Conservation (phyloP, 73 alveolate species). For the Paramecium tetraurelia region DNA sequence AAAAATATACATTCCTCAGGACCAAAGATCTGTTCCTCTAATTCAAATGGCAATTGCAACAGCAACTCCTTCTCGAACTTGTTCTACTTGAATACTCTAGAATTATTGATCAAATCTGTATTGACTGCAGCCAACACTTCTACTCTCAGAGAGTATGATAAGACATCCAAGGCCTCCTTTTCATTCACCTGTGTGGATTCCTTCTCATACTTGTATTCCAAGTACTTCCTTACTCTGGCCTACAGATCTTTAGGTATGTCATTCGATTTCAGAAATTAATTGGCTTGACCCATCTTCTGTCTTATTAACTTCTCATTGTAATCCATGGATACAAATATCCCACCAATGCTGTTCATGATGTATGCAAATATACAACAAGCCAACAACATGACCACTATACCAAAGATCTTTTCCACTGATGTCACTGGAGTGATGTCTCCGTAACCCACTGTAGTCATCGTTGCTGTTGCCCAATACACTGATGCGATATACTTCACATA, state of each 20-base stretch:
- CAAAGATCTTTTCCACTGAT: conserved; percentile 70
- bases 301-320: conserved; percentile 66
- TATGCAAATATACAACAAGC: conserved; percentile 90
- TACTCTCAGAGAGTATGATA: conserved; percentile 41
- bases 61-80: conserved; percentile 47
- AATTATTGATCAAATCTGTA: conserved; percentile 39
- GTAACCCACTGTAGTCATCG: conserved; percentile 91
- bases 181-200: conserved; percentile 62
- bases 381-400: conserved; percentile 72
- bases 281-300: conserved; percentile 68
- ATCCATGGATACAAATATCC: conserved; percentile 72
- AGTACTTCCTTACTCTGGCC: conserved; percentile 72
- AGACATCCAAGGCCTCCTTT: conserved; percentile 49
- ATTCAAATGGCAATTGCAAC: conserved; percentile 38
- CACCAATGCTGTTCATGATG: conserved; percentile 79
- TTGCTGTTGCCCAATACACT: conserved; percentile 80
- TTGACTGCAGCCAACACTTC: conserved; percentile 65
- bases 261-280: conserved; percentile 71
- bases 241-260: conserved; percentile 67
- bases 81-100: conserved; percentile 18
- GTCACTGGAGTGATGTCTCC: conserved; percentile 87
- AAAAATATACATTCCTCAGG: conserved; percentile 77
- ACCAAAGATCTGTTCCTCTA: conserved; percentile 72
- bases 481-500: conserved; percentile 66
- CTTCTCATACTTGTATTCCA: conserved; percentile 73